phyloP scores from a whole-genome alignment of 2,329 filamentous ascomycete species.

The Colletotrichum aenigma region DNA sequence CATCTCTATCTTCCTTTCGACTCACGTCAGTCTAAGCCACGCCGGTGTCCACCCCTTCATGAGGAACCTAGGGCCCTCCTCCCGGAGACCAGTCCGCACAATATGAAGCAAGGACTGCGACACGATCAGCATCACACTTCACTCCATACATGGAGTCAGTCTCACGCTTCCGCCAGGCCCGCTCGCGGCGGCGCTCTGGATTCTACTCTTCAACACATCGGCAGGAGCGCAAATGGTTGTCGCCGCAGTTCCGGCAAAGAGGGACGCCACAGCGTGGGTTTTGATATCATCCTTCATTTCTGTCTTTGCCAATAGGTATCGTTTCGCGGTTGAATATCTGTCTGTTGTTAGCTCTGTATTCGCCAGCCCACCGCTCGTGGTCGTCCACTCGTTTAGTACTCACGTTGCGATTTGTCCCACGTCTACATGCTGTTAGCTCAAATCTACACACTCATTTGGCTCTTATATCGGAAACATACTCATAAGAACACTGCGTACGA shows the following conservation, averaged over 20 bases:
- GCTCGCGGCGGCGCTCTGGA: conserved; percentile 36
- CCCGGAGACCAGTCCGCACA: conserved; percentile 34
- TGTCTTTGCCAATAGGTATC: conserved; percentile 29
- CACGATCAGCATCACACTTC: neutral
- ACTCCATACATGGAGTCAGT: neutral
- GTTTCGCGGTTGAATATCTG: conserved; percentile 39
- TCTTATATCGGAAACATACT: conserved; percentile 33
- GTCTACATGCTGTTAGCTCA: conserved; percentile 27
- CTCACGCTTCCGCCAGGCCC: conserved; percentile 10
- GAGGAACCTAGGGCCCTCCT: conserved; percentile 44
- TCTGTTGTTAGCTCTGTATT: neutral
- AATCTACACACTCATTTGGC: conserved; percentile 41
- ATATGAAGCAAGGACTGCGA: conserved; percentile 37
- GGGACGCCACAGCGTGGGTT: conserved; percentile 43
- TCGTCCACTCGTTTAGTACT: conserved; percentile 21
- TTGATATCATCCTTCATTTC: conserved; percentile 40
- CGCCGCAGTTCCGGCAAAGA: conserved; percentile 48
- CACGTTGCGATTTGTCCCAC: conserved; percentile 49
- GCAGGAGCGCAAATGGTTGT: conserved; percentile 49
- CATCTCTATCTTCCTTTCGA: conserved; percentile 16
- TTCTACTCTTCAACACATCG: conserved; percentile 48
- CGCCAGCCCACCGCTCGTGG: neutral
- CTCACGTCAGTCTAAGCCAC: conserved; percentile 46
- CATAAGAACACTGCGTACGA: conserved; percentile 48
- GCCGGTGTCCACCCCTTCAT: conserved; percentile 52